Evolutionary conservation across 2,329 filamentous ascomycete species (phyloP).

Genomic region (Botrytis pseudocinerea): DNA sequence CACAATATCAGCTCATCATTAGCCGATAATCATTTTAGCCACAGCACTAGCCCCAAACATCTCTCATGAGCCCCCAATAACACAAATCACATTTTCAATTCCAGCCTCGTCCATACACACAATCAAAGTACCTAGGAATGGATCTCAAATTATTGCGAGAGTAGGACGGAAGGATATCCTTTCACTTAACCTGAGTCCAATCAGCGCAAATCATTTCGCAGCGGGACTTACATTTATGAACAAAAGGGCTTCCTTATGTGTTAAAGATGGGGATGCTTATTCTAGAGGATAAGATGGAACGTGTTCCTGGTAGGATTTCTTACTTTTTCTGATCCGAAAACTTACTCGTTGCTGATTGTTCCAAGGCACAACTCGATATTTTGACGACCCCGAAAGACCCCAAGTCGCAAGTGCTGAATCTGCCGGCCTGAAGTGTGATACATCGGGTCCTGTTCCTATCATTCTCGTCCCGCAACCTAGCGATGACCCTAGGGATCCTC

Average conservation of each 20-base stretch:
- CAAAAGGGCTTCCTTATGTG: background rate
- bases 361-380: constrained; percentile 63
- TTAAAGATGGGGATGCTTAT: constrained; percentile 58
- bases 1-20: background rate
- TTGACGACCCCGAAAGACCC: constrained; percentile 56
- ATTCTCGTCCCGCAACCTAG: constrained; percentile 89
- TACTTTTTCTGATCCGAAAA: background rate
- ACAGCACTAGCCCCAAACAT: constrained; percentile 2
- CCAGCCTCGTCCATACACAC: background rate
- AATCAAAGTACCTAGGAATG: background rate
- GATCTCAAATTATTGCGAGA: background rate
- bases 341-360: background rate
- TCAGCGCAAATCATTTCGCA: background rate
- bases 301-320: constrained; percentile 68
- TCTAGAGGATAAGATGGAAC: constrained; percentile 59
- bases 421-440: constrained; percentile 69
- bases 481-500: constrained; percentile 85
- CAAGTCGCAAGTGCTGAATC: constrained; percentile 45
- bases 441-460: constrained; percentile 63
- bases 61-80: background rate
- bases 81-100: background rate
- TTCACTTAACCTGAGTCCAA: background rate
- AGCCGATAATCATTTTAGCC: constrained; percentile 4
- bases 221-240: background rate
- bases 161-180: background rate